phyloP scores from a whole-genome alignment of 495 filamentous ascomycete genomes.

The Trichoderma gamsii region DNA sequence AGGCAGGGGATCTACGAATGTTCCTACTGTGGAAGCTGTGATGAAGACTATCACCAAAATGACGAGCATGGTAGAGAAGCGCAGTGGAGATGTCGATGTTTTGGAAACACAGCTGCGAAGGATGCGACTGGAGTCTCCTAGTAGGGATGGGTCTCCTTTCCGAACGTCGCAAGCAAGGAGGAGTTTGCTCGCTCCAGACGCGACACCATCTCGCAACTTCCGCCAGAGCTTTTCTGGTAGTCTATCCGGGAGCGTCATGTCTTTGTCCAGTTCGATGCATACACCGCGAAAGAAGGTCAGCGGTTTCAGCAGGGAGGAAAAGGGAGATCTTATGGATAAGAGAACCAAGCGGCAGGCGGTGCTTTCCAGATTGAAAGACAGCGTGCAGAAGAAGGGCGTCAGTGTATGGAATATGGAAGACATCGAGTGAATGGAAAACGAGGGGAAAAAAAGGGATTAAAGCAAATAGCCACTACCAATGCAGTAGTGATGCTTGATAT shows the following conservation, averaged over 20 bases:
- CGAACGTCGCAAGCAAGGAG: conserved; percentile 49
- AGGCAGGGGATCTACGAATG: conserved; percentile 36
- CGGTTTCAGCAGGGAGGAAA: conserved; percentile 48
- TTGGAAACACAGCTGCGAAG: conserved; percentile 78
- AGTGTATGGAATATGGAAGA: conserved; percentile 33
- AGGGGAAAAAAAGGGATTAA: neutral
- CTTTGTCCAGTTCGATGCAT: conserved; percentile 36
- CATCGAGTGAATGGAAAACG: conserved; percentile 20
- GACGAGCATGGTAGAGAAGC: conserved; percentile 84
- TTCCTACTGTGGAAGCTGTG: conserved; percentile 85
- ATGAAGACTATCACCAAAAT: conserved; percentile 85
- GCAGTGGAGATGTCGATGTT: conserved; percentile 78
- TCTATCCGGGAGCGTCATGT: conserved; percentile 40
- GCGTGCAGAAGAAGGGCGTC: conserved; percentile 33
- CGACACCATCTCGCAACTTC: conserved; percentile 33
- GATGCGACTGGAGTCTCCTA: conserved; percentile 51
- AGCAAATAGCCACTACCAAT: neutral
- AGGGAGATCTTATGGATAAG: conserved; percentile 46
- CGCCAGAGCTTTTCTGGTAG: conserved; percentile 44
- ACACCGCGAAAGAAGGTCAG: conserved; percentile 50
- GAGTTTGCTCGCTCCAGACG: conserved; percentile 53
- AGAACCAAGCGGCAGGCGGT: conserved; percentile 49
- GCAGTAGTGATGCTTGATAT: neutral
- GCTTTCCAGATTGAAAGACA: conserved; percentile 36
- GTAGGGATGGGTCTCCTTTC: conserved; percentile 57